These are phyloP conservation scores for Nemania abortiva DNA, from an alignment of 2,329 filamentous ascomycete genomes.

Conservation along the genomic window DNA sequence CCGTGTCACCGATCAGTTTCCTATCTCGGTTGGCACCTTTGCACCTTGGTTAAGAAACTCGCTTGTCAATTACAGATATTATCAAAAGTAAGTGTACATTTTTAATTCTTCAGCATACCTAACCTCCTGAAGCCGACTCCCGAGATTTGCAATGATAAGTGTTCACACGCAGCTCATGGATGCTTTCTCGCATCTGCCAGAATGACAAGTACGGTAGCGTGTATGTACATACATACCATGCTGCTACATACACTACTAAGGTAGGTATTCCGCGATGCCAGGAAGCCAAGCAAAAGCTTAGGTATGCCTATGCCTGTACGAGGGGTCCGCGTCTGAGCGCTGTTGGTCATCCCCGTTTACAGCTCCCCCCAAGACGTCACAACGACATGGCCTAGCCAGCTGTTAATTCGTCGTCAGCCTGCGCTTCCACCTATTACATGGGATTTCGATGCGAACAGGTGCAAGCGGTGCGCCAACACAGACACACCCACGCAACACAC, in stretches of 20 bases:
- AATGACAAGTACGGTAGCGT: not conserved
- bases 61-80: not conserved
- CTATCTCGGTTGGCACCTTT: conserved; percentile 18
- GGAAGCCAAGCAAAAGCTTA: not conserved
- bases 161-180: not conserved
- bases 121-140: conserved; percentile 9
- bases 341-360: not conserved
- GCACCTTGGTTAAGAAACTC: not conserved
- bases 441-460: not conserved
- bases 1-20: conserved; percentile 14
- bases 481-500: not conserved
- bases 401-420: conserved; percentile 1
- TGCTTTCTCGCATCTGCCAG: conserved; percentile 1
- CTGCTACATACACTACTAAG: not conserved
- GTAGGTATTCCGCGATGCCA: not conserved
- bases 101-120: not conserved
- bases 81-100: not conserved
- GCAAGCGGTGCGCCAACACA: not conserved
- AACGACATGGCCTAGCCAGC: not conserved
- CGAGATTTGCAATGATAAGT: not conserved
- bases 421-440: not conserved
- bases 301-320: not conserved
- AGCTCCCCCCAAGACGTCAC: conserved; percentile 4
- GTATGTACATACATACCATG: not conserved
- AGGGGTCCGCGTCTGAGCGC: not conserved